Percentiles rank a stretch among this genome's conserved stretches.
Evolutionary conservation across 139 green algal genomes (phyloP).

Genomic region (Penium margaritaceum): DNA sequence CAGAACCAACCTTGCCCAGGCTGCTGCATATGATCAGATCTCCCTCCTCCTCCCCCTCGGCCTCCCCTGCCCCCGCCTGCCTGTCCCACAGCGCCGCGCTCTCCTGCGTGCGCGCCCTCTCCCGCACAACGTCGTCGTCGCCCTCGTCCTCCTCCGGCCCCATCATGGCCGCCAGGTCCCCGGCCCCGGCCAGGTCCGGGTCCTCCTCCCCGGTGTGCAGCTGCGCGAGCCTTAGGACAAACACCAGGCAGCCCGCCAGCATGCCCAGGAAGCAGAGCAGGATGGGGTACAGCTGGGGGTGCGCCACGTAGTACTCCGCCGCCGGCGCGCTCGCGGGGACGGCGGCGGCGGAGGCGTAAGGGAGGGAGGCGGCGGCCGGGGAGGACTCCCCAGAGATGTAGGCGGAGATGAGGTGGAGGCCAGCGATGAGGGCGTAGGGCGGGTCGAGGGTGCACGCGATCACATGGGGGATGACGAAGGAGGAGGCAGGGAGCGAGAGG

Average conservation of each 20-base stretch:
- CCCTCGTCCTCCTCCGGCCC: constrained; percentile 1
- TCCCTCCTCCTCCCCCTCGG: background rate
- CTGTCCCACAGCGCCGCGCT: constrained; percentile 20
- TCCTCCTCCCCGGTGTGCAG: background rate
- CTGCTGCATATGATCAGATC: constrained; percentile 31
- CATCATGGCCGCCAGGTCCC: constrained; percentile 5
- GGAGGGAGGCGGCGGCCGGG: background rate
- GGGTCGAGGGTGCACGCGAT: constrained; percentile 23
- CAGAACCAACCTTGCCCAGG: constrained; percentile 24
- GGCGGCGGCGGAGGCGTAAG: too few relatives aligned
- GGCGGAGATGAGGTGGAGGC: constrained; percentile 23
- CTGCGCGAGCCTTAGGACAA: background rate
- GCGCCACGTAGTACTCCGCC: background rate
- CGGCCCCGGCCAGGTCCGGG: background rate
- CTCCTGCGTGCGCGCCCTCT: constrained; percentile 30
- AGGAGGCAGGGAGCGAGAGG: constrained; percentile 10
- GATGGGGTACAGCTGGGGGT: background rate
- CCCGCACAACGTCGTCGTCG: constrained; percentile 16
- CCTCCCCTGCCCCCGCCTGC: background rate
- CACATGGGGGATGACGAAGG: constrained; percentile 1
- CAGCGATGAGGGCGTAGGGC: constrained; percentile 27
- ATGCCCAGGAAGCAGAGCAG: background rate
- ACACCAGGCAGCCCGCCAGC: too few relatives aligned
- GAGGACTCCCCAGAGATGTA: constrained; percentile 1
- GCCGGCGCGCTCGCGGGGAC: background rate